Evolutionary conservation across 257 asterid genomes (phyloP), one percentile per base, ranked within the genome.

Genomic region (Lantana camara): DNA sequence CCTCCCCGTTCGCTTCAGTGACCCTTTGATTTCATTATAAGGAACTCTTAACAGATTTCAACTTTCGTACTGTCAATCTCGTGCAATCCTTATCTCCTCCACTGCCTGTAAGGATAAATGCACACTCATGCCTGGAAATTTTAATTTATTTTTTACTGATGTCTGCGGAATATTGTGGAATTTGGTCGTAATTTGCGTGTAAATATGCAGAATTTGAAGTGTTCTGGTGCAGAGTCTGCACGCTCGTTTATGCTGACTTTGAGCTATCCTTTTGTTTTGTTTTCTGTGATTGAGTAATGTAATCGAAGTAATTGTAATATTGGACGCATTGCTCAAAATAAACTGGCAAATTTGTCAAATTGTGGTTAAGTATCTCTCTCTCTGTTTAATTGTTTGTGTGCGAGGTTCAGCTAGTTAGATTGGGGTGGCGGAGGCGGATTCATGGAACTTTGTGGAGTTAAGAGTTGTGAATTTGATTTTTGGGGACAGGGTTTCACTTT

Each of bases 1-100:
- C 2, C 32, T 27, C n/a, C n/a, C n/a, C n/a, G n/a, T n/a, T n/a
- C n/a, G 32, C 32, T 27, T 5, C 1, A 9, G 15, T 14, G 23
- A 46, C 23, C 54, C 54, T 47, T 21, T 19, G 10, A 1, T 47
- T 46, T 56, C 27, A 16, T 7, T 7, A 4, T 17, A n/a, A 1
- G 14, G 3, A 2, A 4, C 5, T 5, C 19, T 57, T n/a, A 21
- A 57, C 17, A 20, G n/a, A 20, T 19, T 20, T 38, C 65, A n/a
- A 42, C 16, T 45, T 46, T 29, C 71, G 56, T 41, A 63, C 51
- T 34, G 57, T 6, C 30, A 42, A 30, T 44, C 68, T 34, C 53
- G 34, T 29, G 9, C 70, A 55, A 70, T 70, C 16, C 21, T 19
- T 57, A 3, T 42, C 46, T 22, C 22, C 52, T 30, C 56, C 1